phyloP scores from a whole-genome alignment of 2,329 filamentous ascomycete genomes.

The Alternaria dauci region DNA sequence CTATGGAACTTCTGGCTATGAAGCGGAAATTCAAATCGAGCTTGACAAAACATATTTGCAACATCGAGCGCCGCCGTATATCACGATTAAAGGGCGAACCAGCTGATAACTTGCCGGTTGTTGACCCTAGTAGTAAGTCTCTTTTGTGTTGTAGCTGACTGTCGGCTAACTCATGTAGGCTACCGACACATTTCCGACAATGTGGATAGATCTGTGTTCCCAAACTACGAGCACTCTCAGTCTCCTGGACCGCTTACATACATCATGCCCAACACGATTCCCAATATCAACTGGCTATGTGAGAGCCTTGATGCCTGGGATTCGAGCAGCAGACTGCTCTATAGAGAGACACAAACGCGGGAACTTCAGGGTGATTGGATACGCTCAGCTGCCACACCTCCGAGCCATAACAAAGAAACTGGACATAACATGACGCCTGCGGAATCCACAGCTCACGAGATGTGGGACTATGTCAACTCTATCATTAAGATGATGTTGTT shows the following conservation, averaged over 20 bases:
- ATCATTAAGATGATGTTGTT: not conserved
- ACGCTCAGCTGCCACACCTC: not conserved
- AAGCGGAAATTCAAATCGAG: slow-evolving; percentile 38
- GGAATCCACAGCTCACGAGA: not conserved
- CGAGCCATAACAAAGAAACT: not conserved
- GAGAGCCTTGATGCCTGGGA: slow-evolving; percentile 17
- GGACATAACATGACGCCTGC: slow-evolving; percentile 7
- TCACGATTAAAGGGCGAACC: slow-evolving; percentile 40
- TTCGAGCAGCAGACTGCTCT: slow-evolving; percentile 20
- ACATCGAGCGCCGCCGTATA: slow-evolving; percentile 44
- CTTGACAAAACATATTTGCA: slow-evolving; percentile 43
- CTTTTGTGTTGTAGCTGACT: not conserved
- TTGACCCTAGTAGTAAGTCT: slow-evolving; percentile 31
- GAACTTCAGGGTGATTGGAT: not conserved
- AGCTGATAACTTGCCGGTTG: slow-evolving; percentile 27
- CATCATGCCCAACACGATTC: slow-evolving; percentile 26
- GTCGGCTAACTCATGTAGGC: slow-evolving; percentile 26
- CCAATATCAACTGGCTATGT: slow-evolving; percentile 18
- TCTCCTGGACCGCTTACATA: slow-evolving; percentile 11
- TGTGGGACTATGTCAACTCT: slow-evolving; percentile 6
- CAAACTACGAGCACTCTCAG: slow-evolving; percentile 26
- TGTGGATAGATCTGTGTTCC: slow-evolving; percentile 38
- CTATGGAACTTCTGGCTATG: slow-evolving; percentile 34
- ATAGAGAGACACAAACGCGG: slow-evolving; percentile 11
- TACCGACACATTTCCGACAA: slow-evolving; percentile 36